Percentiles rank a stretch among this genome's conserved stretches.
phyloP scores from a whole-genome alignment of 2,329 filamentous ascomycete genomes.

The Didymosphaeria variabile region DNA sequence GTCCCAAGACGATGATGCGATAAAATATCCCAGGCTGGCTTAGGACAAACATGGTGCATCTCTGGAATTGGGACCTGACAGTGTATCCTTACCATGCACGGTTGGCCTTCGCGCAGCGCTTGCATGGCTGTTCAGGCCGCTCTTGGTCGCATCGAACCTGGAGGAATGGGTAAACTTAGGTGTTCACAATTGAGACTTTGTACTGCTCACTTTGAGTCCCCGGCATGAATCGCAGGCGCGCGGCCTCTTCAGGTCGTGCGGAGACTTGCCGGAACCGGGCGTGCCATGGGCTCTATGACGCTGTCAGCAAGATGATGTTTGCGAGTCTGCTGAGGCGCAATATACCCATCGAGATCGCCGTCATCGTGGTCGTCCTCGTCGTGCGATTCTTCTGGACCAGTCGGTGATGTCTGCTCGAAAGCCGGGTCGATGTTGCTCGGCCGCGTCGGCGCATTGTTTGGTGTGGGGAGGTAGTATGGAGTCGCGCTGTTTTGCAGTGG shows the following conservation, averaged over 20 bases:
- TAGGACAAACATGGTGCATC: too few relatives aligned
- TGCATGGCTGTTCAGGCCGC: conserved; percentile 65
- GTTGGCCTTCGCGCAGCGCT: conserved; percentile 81
- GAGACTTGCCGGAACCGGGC: conserved; percentile 43
- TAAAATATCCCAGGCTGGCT: too few relatives aligned
- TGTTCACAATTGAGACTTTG: too few relatives aligned
- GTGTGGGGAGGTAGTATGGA: conserved; percentile 46
- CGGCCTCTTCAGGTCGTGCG: conserved; percentile 55
- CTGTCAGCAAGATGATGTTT: conserved; percentile 14
- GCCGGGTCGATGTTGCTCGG: conserved; percentile 40
- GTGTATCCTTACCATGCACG: conserved; percentile 65
- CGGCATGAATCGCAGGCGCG: conserved; percentile 59
- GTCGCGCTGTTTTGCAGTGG: conserved; percentile 33
- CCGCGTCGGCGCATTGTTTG: conserved; percentile 30
- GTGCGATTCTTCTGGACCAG: conserved; percentile 27
- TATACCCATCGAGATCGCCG: conserved; percentile 42
- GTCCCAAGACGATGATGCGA: too few relatives aligned
- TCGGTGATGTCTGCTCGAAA: conserved; percentile 44
- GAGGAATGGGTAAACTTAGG: too few relatives aligned
- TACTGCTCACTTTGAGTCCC: conserved; percentile 47
- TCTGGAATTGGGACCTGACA: neutral
- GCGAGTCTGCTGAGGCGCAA: neutral
- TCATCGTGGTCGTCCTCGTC: conserved; percentile 44
- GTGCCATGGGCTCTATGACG: conserved; percentile 33
- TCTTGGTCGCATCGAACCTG: conserved; percentile 77